These are phyloP conservation scores for Sarocladium brachiariae DNA, from an alignment of 2,329 filamentous ascomycete species.

Conservation along the genomic window DNA sequence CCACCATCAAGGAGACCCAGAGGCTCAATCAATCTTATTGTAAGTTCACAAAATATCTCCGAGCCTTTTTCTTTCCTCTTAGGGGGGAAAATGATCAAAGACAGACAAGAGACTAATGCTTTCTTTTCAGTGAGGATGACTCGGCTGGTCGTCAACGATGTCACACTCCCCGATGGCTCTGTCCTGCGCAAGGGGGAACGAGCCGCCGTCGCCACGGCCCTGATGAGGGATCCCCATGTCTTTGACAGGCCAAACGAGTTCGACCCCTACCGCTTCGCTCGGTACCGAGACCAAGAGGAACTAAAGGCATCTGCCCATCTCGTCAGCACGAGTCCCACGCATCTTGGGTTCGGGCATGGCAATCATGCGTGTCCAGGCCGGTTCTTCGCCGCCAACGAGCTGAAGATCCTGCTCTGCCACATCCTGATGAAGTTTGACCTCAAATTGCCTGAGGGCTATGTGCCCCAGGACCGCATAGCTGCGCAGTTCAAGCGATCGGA, in stretches of 20 bases:
- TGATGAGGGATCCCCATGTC: constrained; percentile 17
- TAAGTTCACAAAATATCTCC: no score
- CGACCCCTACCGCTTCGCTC: constrained; percentile 22
- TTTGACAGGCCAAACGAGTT: constrained; percentile 20
- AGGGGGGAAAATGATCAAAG: no score
- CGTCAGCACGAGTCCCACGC: constrained; percentile 25
- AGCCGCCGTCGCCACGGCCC: constrained; percentile 15
- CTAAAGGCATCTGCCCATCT: constrained; percentile 23
- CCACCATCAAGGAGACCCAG: constrained; percentile 43
- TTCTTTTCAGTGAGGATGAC: constrained; percentile 11
- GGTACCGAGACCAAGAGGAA: constrained; percentile 19
- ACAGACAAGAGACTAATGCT: no score
- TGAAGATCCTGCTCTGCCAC: constrained; percentile 27
- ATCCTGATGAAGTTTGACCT: constrained; percentile 25
- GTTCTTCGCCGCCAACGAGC: constrained; percentile 34
- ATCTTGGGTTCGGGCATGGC: constrained; percentile 33
- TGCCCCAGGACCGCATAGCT: background rate
- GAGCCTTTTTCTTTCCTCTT: no score
- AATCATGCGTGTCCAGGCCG: constrained; percentile 34
- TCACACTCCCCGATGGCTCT: constrained; percentile 14
- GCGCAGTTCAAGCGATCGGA: background rate
- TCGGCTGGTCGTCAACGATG: constrained; percentile 10
- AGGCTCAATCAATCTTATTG: constrained; percentile 24
- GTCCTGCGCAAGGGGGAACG: constrained; percentile 17
- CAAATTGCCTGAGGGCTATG: constrained; percentile 10